These are phyloP conservation scores for Picochlorum sp. DNA, from an alignment of 139 green algal species.

Conservation along the genomic window DNA sequence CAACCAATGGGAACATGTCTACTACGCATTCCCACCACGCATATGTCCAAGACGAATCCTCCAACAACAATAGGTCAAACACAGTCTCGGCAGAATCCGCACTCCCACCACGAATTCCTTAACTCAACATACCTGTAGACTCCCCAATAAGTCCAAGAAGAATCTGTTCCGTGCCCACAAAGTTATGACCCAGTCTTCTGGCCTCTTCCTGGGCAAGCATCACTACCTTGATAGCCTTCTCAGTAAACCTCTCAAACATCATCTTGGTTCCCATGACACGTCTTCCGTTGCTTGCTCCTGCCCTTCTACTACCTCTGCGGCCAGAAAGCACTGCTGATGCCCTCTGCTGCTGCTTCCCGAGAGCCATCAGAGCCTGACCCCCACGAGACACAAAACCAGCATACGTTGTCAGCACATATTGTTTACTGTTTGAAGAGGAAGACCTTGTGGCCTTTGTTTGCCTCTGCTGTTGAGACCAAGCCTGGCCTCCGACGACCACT, in stretches of 20 bases:
- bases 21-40: background rate
- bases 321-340: constrained; percentile 20
- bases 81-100: no score
- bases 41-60: no score
- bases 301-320: background rate
- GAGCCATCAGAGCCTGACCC: constrained; percentile 7
- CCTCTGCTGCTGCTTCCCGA: background rate
- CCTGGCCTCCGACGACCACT: constrained; percentile 2
- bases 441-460: background rate
- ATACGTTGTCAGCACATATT: constrained; percentile 19
- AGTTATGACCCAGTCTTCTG: constrained; percentile 92
- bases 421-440: constrained; percentile 4
- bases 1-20: background rate
- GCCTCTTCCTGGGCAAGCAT: constrained; percentile 99
- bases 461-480: background rate
- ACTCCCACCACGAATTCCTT: background rate
- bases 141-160: constrained; percentile 97
- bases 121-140: constrained; percentile 59
- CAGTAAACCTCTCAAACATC: constrained; percentile 98
- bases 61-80: no score
- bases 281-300: background rate
- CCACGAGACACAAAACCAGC: constrained; percentile 9
- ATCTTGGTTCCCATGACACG: constrained; percentile 15
- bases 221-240: constrained; percentile 90
- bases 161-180: constrained; percentile 99